phyloP scores from a whole-genome alignment of 768 basidiomycete genomes.

The Xerocomus brunneocitrinus region DNA sequence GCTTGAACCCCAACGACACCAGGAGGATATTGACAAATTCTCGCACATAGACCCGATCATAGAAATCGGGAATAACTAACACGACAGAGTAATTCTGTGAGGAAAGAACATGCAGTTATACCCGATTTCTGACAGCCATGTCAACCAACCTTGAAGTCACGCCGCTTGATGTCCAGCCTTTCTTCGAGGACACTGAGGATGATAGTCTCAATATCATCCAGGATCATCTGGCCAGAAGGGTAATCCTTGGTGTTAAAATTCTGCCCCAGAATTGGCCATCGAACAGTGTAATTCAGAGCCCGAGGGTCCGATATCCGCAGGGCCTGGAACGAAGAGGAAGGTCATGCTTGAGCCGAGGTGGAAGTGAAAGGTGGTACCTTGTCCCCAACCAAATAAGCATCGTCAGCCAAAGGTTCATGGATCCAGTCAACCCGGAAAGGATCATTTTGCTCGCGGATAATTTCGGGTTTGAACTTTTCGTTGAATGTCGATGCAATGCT shows the following conservation, averaged over 20 bases:
- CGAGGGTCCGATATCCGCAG: constrained; percentile 67
- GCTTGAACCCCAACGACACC: constrained; percentile 83
- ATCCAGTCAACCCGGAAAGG: constrained; percentile 85
- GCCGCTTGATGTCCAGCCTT: constrained; percentile 47
- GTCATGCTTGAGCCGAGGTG: constrained; percentile 2
- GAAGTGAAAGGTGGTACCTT: constrained; percentile 39
- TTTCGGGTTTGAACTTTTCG: constrained; percentile 76
- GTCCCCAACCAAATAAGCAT: constrained; percentile 58
- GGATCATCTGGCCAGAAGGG: constrained; percentile 56
- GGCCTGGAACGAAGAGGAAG: constrained; percentile 42
- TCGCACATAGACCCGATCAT: constrained; percentile 78
- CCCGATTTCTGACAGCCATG: background rate
- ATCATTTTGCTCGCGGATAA: constrained; percentile 82
- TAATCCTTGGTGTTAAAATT: constrained; percentile 84
- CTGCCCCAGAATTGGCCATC: constrained; percentile 79
- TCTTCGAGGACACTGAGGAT: constrained; percentile 58
- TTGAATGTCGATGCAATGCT: constrained; percentile 76
- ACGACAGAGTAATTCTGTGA: constrained; percentile 79
- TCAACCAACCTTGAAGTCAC: constrained; percentile 56
- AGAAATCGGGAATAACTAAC: constrained; percentile 89
- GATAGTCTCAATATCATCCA: constrained; percentile 77
- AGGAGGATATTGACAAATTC: constrained; percentile 72
- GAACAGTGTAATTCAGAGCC: constrained; percentile 61
- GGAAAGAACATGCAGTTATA: background rate
- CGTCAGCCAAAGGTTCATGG: constrained; percentile 44